phyloP scores from a whole-genome alignment of 2,329 filamentous ascomycete species.

The Amphichorda felina region DNA sequence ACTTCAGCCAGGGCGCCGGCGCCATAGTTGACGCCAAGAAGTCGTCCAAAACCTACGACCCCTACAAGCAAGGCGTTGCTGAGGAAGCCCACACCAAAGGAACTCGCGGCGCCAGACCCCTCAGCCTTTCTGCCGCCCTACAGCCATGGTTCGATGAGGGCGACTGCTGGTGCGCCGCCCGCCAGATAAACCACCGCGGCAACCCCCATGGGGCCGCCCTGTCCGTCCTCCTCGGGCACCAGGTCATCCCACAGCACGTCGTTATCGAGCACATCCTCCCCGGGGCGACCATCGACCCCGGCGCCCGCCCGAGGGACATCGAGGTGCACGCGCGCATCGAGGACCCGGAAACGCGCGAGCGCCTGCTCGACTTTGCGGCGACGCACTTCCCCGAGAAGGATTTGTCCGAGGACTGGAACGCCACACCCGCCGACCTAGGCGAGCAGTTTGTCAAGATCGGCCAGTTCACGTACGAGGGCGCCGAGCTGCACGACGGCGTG shows the following conservation, averaged over 20 bases:
- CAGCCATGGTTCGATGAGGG: slow-evolving; percentile 62
- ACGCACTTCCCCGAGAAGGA: slow-evolving; percentile 24
- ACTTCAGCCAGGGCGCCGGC: slow-evolving; percentile 54
- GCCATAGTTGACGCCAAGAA: slow-evolving; percentile 48
- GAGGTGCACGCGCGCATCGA: slow-evolving; percentile 57
- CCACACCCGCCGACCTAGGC: slow-evolving; percentile 12
- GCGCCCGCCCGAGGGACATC: slow-evolving; percentile 52
- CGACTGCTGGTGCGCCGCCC: slow-evolving; percentile 75
- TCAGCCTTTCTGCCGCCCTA: slow-evolving; percentile 33
- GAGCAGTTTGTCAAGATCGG: slow-evolving; percentile 44
- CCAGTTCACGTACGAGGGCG: slow-evolving; percentile 39
- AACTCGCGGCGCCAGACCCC: slow-evolving; percentile 7
- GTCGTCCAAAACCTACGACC: slow-evolving; percentile 47
- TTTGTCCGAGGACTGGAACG: slow-evolving; percentile 12
- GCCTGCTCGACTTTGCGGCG: slow-evolving; percentile 29
- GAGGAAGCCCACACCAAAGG: slow-evolving; percentile 8
- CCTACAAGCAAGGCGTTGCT: slow-evolving; percentile 8
- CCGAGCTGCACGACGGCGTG: slow-evolving; percentile 26
- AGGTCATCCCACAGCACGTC: slow-evolving; percentile 55
- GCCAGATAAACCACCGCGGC: slow-evolving; percentile 23
- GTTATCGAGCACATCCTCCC: slow-evolving; percentile 61
- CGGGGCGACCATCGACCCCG: slow-evolving; percentile 47
- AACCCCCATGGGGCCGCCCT: slow-evolving; percentile 48
- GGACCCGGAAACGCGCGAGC: slow-evolving; percentile 26
- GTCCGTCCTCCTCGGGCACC: slow-evolving; percentile 45